A percentile compares a stretch with the other conserved stretches of the same genome.
These are phyloP conservation scores for Ustilago shanxiensis DNA, from an alignment of 1,284 basidiomycete species.

Conservation along the genomic window DNA sequence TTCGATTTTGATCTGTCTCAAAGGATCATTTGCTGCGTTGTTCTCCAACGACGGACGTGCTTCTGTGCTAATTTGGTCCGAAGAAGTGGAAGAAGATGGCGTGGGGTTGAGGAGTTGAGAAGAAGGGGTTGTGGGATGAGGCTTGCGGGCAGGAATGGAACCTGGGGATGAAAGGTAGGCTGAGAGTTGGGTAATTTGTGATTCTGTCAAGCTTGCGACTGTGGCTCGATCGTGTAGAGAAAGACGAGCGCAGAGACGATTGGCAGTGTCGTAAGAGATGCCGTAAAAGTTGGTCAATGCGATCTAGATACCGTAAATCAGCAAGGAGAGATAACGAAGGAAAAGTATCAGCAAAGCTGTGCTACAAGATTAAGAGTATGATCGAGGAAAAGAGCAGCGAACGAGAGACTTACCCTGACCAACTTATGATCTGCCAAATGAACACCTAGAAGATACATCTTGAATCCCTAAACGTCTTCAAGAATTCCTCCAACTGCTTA, in stretches of 20 bases:
- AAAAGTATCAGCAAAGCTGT: not conserved
- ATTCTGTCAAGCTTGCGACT: slow-evolving; percentile 80
- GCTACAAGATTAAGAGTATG: not conserved
- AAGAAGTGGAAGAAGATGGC: not conserved
- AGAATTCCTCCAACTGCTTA: no score
- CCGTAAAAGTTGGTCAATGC: slow-evolving; percentile 88
- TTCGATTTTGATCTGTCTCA: slow-evolving; percentile 83
- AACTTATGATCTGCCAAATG: slow-evolving; percentile 69
- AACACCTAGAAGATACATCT: slow-evolving; percentile 68
- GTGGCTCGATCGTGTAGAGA: slow-evolving; percentile 83
- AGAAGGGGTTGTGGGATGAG: slow-evolving; percentile 57
- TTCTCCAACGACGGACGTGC: slow-evolving; percentile 47
- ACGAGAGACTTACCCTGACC: slow-evolving; percentile 64
- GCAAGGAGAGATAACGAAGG: not conserved
- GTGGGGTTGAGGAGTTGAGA: slow-evolving; percentile 1
- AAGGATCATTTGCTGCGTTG: slow-evolving; percentile 69
- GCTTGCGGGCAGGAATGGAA: slow-evolving; percentile 75
- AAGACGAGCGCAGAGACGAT: slow-evolving; percentile 85
- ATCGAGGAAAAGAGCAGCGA: not conserved
- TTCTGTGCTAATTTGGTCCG: not conserved
- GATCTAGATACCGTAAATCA: slow-evolving; percentile 73
- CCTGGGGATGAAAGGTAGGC: slow-evolving; percentile 88
- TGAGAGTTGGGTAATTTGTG: slow-evolving; percentile 84
- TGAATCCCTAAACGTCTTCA: slow-evolving; percentile 6
- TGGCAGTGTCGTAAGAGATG: slow-evolving; percentile 80